Conservation (phyloP, 345 rosid species). For the Citrus sp. region DNA sequence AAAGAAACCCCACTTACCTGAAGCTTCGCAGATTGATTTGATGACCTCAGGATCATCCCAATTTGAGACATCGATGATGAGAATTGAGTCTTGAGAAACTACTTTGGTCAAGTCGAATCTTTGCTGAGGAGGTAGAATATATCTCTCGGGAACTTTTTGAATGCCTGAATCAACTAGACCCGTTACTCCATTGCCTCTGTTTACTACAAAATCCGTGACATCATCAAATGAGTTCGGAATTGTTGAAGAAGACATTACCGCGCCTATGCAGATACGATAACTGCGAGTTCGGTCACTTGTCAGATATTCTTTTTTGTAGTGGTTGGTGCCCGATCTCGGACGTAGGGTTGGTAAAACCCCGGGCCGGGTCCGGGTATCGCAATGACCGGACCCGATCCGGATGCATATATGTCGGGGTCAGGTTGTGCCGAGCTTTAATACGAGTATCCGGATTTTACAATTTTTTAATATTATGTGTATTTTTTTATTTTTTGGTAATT, state of each 20-base stretch:
- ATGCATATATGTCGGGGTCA: too few species aligned
- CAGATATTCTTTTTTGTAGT: neutral
- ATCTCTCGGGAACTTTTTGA: slow-evolving; percentile 13
- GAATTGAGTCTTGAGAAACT: slow-evolving; percentile 1
- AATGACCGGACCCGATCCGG: too few species aligned
- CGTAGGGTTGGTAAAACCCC: too few species aligned
- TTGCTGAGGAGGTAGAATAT: slow-evolving; percentile 10
- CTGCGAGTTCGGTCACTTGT: neutral
- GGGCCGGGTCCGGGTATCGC: too few species aligned
- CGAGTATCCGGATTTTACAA: too few species aligned
- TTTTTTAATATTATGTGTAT: too few species aligned
- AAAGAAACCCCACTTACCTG: slow-evolving; percentile 28
- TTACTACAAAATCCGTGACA: slow-evolving; percentile 17
- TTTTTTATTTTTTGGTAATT: too few species aligned
- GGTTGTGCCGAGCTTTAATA: rapidly evolving
- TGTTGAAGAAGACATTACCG: neutral
- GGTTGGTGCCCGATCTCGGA: too few species aligned
- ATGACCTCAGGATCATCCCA: neutral
- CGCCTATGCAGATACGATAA: neutral
- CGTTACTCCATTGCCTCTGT: slow-evolving; percentile 24
- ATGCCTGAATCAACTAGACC: slow-evolving; percentile 24
- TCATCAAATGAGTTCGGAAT: neutral
- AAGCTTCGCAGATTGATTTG: slow-evolving; percentile 21
- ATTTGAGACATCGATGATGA: slow-evolving; percentile 18
- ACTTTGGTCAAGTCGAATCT: slow-evolving; percentile 8